Evolutionary conservation across 2,329 filamentous ascomycete species (phyloP).

Genomic region (Aureobasidium sp.): DNA sequence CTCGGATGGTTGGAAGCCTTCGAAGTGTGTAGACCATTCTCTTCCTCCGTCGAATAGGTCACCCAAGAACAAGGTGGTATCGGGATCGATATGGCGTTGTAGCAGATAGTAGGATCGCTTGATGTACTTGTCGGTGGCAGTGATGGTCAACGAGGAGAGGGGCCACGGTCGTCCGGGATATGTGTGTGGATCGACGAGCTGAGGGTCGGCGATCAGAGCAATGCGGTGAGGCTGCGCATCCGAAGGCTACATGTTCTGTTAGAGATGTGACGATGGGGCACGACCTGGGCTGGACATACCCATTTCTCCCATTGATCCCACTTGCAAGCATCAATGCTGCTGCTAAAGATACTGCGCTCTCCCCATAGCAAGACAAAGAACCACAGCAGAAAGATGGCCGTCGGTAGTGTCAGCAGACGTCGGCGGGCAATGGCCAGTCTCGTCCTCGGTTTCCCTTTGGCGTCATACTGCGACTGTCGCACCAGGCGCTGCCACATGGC

Average conservation of each 20-base stretch:
- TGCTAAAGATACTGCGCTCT: conserved; percentile 69
- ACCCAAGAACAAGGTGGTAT: conserved; percentile 83
- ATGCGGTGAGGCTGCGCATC: conserved; percentile 75
- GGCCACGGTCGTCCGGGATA: conserved; percentile 78
- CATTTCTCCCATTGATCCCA: conserved; percentile 91
- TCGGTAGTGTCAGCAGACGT: conserved; percentile 5
- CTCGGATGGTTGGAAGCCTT: conserved; percentile 45
- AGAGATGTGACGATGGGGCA: neutral
- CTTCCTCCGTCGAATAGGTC: conserved; percentile 93
- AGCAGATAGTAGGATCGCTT: conserved; percentile 72
- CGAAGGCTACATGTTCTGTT: conserved; percentile 54
- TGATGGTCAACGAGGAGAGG: conserved; percentile 56
- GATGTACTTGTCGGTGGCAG: conserved; percentile 84
- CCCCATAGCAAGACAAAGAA: conserved; percentile 71
- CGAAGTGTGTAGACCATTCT: conserved; percentile 68
- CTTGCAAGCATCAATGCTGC: conserved; percentile 60
- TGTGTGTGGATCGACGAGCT: conserved; percentile 89
- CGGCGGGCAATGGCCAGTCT: neutral
- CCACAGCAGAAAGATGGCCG: conserved; percentile 60
- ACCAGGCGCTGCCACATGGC: conserved; percentile 3
- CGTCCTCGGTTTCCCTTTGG: conserved; percentile 9
- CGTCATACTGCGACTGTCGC: conserved; percentile 6
- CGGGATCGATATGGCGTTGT: conserved; percentile 67
- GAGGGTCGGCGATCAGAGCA: conserved; percentile 79
- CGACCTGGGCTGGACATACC: conserved; percentile 46